Evolutionary conservation across 176 grass and related monocot species (phyloP), one percentile per base, ranked within the genome.

Genomic region (Miscanthus lutarioriparius): DNA sequence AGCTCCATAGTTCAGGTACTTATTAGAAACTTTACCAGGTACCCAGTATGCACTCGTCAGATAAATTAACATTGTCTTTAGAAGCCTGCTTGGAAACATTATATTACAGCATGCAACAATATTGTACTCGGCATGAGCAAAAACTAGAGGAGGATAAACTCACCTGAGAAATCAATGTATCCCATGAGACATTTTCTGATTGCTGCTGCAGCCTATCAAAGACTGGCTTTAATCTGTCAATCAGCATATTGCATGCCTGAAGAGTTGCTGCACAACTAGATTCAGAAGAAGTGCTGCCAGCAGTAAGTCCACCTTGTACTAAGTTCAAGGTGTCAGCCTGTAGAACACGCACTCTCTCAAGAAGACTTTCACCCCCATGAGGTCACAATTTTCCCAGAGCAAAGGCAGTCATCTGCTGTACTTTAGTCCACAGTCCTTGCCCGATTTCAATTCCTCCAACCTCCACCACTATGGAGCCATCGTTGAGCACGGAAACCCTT

Each of bases 381-480:
- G 91, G 78, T 82, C 88, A 93, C 44, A 97, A 36, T 70, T 80
- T 82, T 41, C 82, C 87, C 61, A 89, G 61, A 6, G 69, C 87
- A 4, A 80, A 89, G 59, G 87, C 87, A 3, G 94, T 76, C 81
- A 88, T 86, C 54, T 97, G 94, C 66, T 97, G 90, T 33, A 93
- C 94, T 82, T 97, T 93, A 4, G 94, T 93, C 94, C 94, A 97
- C 47, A 97, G 64, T 10, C 94, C 94, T 78, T 93, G 94, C 15
- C 94, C 94, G 41, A 97, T 62, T 77, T 97, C 91, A 59, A 93
- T 8, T 47, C 94, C 91, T 75, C 94, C 91, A 23, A 97, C 94
- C 79, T 93, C 79, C 65, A 97, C 89, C 62, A 90, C 84, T 49
- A 97, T 85, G 47, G 94, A 97, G 4, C 84, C 87, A 35, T 97